Conservation (phyloP, 2,329 filamentous ascomycete species). For the Mycocentrospora acerina region DNA sequence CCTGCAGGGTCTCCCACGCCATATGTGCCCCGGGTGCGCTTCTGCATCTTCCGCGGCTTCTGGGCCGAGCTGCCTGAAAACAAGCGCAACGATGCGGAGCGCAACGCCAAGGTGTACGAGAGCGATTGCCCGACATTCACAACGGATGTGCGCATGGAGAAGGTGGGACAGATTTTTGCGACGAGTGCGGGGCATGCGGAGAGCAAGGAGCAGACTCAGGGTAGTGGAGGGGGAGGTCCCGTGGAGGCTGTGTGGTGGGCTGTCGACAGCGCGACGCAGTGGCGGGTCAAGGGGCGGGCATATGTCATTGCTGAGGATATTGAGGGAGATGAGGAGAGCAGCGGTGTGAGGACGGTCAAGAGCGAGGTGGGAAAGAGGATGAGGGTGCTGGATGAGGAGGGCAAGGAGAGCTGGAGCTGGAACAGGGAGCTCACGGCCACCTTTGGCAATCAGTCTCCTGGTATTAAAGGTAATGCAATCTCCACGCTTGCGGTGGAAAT, state of each 20-base stretch:
- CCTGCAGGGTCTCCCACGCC: conserved; percentile 44
- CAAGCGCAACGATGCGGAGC: conserved; percentile 69
- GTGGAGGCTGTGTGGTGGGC: conserved; percentile 89
- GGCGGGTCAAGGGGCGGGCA: conserved; percentile 76
- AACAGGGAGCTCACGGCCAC: conserved; percentile 76
- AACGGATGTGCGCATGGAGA: conserved; percentile 85
- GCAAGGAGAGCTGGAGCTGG: conserved; percentile 70
- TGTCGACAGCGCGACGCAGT: conserved; percentile 70
- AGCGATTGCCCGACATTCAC: conserved; percentile 82
- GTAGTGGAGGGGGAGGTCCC: conserved; percentile 64
- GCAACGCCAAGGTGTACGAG: conserved; percentile 70
- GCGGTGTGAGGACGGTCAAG: conserved; percentile 60
- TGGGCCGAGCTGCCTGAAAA: conserved; percentile 74
- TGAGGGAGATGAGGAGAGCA: conserved; percentile 55
- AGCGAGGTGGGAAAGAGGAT: conserved; percentile 64
- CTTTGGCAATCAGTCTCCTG: conserved; percentile 84
- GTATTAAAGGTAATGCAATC: conserved; percentile 65
- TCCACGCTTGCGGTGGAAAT: neutral
- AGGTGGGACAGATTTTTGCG: conserved; percentile 69
- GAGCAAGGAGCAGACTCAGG: conserved; percentile 44
- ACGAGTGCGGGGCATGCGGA: conserved; percentile 51
- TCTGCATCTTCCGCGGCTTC: conserved; percentile 83
- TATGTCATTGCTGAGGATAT: conserved; percentile 74
- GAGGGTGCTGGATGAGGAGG: conserved; percentile 54
- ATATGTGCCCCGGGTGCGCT: conserved; percentile 63